Conservation (phyloP, 1,284 basidiomycete genomes). For the Grifola frondosa region DNA sequence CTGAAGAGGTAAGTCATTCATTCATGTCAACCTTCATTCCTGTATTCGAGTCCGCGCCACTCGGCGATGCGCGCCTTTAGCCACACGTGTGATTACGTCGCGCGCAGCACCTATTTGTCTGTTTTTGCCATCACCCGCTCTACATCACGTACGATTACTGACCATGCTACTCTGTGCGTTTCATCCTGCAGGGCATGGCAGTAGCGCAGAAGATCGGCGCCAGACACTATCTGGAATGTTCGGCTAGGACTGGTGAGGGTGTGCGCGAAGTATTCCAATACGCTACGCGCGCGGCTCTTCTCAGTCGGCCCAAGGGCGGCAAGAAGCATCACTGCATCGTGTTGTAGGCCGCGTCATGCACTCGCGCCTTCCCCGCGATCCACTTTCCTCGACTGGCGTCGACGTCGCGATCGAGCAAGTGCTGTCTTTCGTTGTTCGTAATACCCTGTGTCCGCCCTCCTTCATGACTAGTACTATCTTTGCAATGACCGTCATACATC, state of each 20-base stretch:
- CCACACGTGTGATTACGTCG: slow-evolving; percentile 7
- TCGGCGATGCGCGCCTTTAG: slow-evolving; percentile 7
- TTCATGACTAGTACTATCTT: slow-evolving; percentile 32
- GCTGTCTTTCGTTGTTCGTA: slow-evolving; percentile 20
- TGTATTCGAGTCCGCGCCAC: neutral
- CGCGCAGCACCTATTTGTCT: neutral
- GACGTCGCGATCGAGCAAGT: slow-evolving; percentile 1
- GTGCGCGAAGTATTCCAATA: slow-evolving; percentile 79
- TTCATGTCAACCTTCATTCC: neutral
- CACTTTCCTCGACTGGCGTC: slow-evolving; percentile 5
- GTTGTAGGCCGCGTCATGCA: slow-evolving; percentile 37
- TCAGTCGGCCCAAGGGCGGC: slow-evolving; percentile 38
- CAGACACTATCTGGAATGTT: slow-evolving; percentile 74
- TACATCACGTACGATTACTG: neutral
- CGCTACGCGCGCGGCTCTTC: slow-evolving; percentile 66
- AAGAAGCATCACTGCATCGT: slow-evolving; percentile 50
- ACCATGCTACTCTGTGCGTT: neutral
- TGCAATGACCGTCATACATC: slow-evolving; percentile 31
- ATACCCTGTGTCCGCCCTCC: slow-evolving; percentile 26
- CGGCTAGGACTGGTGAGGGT: slow-evolving; percentile 70
- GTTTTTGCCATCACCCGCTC: neutral
- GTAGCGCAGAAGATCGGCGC: slow-evolving; percentile 77
- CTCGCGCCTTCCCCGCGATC: slow-evolving; percentile 1
- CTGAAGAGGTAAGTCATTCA: slow-evolving; percentile 46
- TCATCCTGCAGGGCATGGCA: slow-evolving; percentile 53